A percentile compares a stretch with the other conserved stretches of the same genome.
phyloP scores from a whole-genome alignment of 2,329 filamentous ascomycete species.

The Scopulariopsis brevicaulis region DNA sequence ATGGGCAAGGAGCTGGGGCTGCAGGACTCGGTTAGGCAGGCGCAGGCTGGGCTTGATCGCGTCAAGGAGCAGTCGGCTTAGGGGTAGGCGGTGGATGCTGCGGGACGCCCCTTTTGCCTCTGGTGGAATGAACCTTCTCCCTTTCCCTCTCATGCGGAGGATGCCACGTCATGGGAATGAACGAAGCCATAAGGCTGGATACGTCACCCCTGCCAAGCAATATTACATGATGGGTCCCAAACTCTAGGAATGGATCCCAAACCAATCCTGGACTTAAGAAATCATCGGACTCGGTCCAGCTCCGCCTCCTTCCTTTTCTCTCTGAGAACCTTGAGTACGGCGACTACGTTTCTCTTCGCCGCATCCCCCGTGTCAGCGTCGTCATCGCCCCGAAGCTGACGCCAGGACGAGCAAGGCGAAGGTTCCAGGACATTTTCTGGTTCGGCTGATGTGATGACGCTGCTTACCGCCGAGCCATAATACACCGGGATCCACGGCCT shows the following conservation, averaged over 20 bases:
- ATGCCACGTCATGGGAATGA: background rate
- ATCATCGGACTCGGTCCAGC: background rate
- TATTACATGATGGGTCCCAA: background rate
- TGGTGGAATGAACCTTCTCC: background rate
- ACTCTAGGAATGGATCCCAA: background rate
- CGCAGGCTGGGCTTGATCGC: conserved; percentile 33
- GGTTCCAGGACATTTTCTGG: background rate
- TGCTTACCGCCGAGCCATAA: background rate
- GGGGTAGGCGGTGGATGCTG: background rate
- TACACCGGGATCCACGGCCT: background rate
- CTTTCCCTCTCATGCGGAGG: background rate
- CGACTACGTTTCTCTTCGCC: background rate
- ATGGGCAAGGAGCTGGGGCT: conserved; percentile 46
- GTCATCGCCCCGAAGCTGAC: background rate
- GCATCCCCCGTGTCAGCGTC: background rate
- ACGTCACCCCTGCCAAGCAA: background rate
- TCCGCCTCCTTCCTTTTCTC: background rate
- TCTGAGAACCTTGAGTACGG: background rate
- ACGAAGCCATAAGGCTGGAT: background rate
- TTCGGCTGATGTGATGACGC: background rate
- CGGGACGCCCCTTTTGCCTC: background rate
- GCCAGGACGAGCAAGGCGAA: background rate
- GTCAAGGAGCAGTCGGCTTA: conserved; percentile 7
- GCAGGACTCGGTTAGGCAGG: conserved; percentile 36
- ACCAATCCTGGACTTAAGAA: background rate